These are phyloP conservation scores for Cladosporium sp. DNA, from an alignment of 2,329 filamentous ascomycete species.

Conservation along the genomic window DNA sequence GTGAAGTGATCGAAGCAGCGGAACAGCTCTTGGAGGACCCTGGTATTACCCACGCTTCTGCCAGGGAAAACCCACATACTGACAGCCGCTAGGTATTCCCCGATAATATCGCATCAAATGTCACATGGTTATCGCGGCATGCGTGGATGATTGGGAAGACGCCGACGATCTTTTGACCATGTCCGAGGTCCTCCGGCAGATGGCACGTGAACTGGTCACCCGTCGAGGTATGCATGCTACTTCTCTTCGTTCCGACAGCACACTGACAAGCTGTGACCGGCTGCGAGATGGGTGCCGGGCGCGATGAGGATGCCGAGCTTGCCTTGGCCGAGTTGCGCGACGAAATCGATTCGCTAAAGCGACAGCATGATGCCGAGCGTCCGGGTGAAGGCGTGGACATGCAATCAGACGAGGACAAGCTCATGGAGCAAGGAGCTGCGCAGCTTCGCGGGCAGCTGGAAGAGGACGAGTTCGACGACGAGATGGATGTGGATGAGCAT, in stretches of 20 bases:
- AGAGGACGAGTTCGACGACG: background rate
- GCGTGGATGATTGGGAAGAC: background rate
- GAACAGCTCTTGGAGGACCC: background rate
- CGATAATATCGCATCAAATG: background rate
- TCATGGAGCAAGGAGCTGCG: background rate
- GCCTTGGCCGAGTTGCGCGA: background rate
- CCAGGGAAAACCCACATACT: background rate
- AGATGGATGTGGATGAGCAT: background rate
- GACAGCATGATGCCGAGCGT: background rate
- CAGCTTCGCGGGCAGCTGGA: background rate
- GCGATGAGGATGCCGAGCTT: background rate
- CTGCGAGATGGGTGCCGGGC: background rate
- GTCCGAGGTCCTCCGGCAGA: background rate
- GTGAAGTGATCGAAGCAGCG: background rate
- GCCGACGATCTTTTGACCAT: background rate
- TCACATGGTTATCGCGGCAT: background rate
- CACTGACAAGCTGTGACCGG: background rate
- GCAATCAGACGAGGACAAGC: background rate
- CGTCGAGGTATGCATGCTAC: background rate
- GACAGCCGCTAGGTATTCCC: background rate
- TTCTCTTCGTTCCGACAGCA: background rate
- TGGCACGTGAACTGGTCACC: background rate
- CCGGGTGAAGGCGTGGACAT: background rate
- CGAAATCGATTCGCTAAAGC: background rate
- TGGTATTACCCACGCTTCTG: background rate